These are phyloP conservation scores for Pyrenopolyporus hunteri DNA, from an alignment of 495 filamentous ascomycete species.

Conservation along the genomic window DNA sequence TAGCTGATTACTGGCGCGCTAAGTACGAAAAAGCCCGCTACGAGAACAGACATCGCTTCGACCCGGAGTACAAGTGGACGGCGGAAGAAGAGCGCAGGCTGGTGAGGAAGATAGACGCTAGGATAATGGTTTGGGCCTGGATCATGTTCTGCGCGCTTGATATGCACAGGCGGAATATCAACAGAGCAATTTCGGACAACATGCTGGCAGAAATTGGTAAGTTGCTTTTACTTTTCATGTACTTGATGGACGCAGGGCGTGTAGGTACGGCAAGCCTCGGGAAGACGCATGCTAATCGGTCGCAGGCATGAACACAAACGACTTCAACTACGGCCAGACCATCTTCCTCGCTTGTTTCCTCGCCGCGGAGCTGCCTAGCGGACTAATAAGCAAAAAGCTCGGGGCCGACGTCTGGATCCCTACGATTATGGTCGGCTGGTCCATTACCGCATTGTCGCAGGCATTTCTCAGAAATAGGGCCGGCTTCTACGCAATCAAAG, in stretches of 20 bases:
- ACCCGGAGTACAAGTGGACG: slow-evolving; percentile 55
- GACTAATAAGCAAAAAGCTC: slow-evolving; percentile 55
- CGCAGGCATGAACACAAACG: slow-evolving; percentile 54
- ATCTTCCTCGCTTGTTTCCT: slow-evolving; percentile 57
- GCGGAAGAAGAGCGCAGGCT: slow-evolving; percentile 55
- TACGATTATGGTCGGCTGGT: slow-evolving; percentile 54
- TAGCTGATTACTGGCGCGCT: slow-evolving; percentile 53
- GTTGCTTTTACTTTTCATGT: not conserved
- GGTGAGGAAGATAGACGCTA: slow-evolving; percentile 52
- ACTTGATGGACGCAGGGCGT: not conserved
- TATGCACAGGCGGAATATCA: slow-evolving; percentile 53
- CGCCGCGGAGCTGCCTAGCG: slow-evolving; percentile 54
- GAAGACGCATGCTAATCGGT: not conserved
- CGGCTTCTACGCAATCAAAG: slow-evolving; percentile 50
- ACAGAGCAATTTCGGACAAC: slow-evolving; percentile 53
- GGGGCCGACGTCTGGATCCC: slow-evolving; percentile 58
- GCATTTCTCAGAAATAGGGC: slow-evolving; percentile 46
- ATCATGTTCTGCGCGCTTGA: slow-evolving; percentile 56
- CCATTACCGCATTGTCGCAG: slow-evolving; percentile 49
- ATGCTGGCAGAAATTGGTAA: slow-evolving; percentile 46
- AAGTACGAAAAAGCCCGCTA: slow-evolving; percentile 59
- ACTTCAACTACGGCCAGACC: slow-evolving; percentile 53
- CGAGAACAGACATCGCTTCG: slow-evolving; percentile 64
- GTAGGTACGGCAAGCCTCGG: not conserved
- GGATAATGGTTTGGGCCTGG: slow-evolving; percentile 49